Evolutionary conservation across 2,329 filamentous ascomycete species (phyloP).

Genomic region (Fusarium sp.): DNA sequence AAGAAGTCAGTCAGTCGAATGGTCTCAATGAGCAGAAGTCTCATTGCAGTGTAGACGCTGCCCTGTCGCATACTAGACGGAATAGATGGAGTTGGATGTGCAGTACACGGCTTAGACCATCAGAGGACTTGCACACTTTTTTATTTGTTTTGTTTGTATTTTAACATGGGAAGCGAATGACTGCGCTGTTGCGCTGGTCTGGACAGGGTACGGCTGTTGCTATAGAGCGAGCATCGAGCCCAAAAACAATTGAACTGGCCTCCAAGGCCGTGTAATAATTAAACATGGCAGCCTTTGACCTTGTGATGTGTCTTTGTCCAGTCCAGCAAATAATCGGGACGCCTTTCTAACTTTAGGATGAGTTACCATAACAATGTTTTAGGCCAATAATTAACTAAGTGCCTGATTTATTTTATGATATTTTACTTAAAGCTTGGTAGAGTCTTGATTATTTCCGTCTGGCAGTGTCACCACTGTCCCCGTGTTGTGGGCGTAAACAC

Average conservation of each 20-base stretch:
- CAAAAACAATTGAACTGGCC: constrained; percentile 38
- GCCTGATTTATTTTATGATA: too few species aligned
- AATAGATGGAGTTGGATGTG: constrained; percentile 11
- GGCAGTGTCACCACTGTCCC: not conserved
- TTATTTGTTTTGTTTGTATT: constrained; percentile 25
- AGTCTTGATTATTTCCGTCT: too few species aligned
- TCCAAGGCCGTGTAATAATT: constrained; percentile 22
- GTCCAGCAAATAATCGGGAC: too few species aligned
- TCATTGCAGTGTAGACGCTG: constrained; percentile 38
- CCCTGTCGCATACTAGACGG: not conserved
- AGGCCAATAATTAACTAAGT: too few species aligned
- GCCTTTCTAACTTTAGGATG: not conserved
- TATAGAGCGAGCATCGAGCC: constrained; percentile 42
- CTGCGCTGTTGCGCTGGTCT: constrained; percentile 13
- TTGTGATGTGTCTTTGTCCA: not conserved
- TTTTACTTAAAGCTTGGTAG: too few species aligned
- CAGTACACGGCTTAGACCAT: constrained; percentile 6
- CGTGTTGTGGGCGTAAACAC: not conserved
- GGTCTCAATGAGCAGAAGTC: constrained; percentile 18
- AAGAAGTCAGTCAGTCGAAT: constrained; percentile 22
- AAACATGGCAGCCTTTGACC: not conserved
- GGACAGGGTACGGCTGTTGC: constrained; percentile 29
- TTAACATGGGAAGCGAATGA: constrained; percentile 26
- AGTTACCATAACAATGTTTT: too few species aligned
- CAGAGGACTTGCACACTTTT: constrained; percentile 13